These are phyloP conservation scores for Aspergillus japonicus DNA, from an alignment of 2,329 filamentous ascomycete species.

Conservation along the genomic window DNA sequence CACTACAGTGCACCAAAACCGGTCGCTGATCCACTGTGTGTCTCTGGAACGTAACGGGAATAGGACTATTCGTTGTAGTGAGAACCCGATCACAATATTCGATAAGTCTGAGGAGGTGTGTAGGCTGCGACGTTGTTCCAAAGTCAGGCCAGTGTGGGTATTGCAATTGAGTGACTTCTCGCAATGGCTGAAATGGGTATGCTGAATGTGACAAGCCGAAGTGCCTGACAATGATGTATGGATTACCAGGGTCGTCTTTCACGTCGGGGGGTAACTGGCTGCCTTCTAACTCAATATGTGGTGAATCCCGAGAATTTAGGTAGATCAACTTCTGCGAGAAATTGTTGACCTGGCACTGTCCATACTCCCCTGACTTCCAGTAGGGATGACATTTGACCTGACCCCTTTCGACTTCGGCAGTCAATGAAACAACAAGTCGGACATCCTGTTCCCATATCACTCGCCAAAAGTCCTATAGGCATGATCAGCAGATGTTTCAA, in stretches of 20 bases:
- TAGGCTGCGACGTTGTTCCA: constrained; percentile 83
- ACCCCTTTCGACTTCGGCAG: constrained; percentile 87
- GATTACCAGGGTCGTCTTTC: constrained; percentile 44
- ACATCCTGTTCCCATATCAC: constrained; percentile 97
- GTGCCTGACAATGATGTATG: constrained; percentile 80
- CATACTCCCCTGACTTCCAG: constrained; percentile 79
- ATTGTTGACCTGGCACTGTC: constrained; percentile 69
- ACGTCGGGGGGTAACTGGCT: not conserved
- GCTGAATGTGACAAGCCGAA: constrained; percentile 76
- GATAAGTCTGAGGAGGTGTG: constrained; percentile 82
- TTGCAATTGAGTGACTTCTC: constrained; percentile 91
- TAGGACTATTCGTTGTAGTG: constrained; percentile 34
- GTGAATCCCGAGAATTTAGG: constrained; percentile 62
- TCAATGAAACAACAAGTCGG: constrained; percentile 93
- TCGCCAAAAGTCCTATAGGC: constrained; percentile 85
- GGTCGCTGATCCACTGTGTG: constrained; percentile 60
- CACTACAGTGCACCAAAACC: constrained; percentile 90
- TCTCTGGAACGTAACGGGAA: constrained; percentile 51
- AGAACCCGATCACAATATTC: constrained; percentile 76
- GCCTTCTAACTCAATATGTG: constrained; percentile 33
- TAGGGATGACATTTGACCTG: constrained; percentile 95
- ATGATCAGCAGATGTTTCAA: constrained; percentile 6
- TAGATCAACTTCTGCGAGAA: constrained; percentile 81
- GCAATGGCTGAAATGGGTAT: constrained; percentile 78
- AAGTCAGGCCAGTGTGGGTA: constrained; percentile 98